Evolutionary conservation across 164 flowering plant genomes (phyloP), one percentile per base, ranked within the genome.

Genomic region (Nymphaea thermarum): DNA sequence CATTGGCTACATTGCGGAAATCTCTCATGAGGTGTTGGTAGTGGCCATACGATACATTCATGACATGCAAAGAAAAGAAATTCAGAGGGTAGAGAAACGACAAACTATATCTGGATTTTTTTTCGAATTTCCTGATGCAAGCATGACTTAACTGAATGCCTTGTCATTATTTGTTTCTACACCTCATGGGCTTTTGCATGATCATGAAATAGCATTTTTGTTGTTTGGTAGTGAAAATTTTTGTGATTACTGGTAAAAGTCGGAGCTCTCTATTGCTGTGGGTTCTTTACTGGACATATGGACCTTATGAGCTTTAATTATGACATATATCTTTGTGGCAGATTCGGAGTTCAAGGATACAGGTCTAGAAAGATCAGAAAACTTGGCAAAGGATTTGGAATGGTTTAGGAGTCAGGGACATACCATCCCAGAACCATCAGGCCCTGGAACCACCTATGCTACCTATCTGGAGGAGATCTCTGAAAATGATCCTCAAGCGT

Each of bases 331-430:
- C 68, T 69, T 77, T 25, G 53, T 60, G 79, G 47, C 83, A 94
- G 98, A 94, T 85, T 83, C 91, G 3, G 96, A 90, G 79, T 90
- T 94, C 77, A 82, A 75, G 74, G 86, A 91, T 73, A 94, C 99
- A 2, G 99, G 99, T 47, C 73, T 94, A 75, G 98, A 94, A 80
- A 85, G 99, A 74, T 86, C 96, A 25, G 86, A 77, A 65, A 78
- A 65, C 16, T 74, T 94, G 82, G 87, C 88, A 12, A 92, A 82
- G 71, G 99, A 94, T 83, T 72, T 94, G 81, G 89, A 88, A 71
- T 91, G 99, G 98, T 94, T 94, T 76, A 88, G 81, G 78, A 86
- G 82, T 78, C 89, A 83, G 80, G 98, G 96, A 11, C 74, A 91
- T 76, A 25, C 79, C 71, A 94, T 91, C 71, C 99, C 98, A 12